Conservation (phyloP, 1,284 basidiomycete genomes). For the Ceratorhiza oryzae-sativae region DNA sequence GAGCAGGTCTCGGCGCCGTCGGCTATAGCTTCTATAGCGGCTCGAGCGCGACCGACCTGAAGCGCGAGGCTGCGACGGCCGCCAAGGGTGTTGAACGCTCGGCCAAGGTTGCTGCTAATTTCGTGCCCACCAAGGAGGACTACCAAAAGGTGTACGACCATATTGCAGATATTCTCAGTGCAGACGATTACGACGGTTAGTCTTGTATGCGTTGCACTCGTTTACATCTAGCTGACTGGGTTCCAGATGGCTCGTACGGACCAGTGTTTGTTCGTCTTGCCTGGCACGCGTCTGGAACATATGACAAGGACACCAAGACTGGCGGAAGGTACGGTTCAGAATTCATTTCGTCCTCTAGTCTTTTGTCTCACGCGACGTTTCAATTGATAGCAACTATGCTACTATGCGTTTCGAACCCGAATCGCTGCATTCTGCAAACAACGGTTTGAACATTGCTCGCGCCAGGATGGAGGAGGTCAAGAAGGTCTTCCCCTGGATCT, state of each 20-base stretch:
- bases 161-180: conserved; percentile 78
- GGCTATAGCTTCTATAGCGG: conserved; percentile 49
- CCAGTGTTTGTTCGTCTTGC: conserved; percentile 93
- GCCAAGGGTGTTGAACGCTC: conserved; percentile 66
- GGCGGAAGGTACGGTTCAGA: conserved; percentile 74
- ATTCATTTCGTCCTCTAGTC: conserved; percentile 24
- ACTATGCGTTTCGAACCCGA: conserved; percentile 95
- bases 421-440: conserved; percentile 85
- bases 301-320: conserved; percentile 83
- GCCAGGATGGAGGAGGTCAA: conserved; percentile 88
- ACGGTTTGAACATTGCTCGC: conserved; percentile 84
- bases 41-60: conserved; percentile 44
- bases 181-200: conserved; percentile 82
- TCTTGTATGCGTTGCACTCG: conserved; percentile 37
- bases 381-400: conserved; percentile 77
- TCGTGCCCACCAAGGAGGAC: conserved; percentile 75
- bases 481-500: conserved; percentile 86
- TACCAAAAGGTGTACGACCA: conserved; percentile 94
- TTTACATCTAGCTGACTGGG: conserved; percentile 28
- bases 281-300: conserved; percentile 93
- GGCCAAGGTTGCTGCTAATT: conserved; percentile 68
- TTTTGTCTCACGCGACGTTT: not conserved
- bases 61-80: conserved; percentile 60
- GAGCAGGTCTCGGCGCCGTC: conserved; percentile 57
- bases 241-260: conserved; percentile 85